Conservation (phyloP, 1,284 basidiomycete species). For the Leccinum variabile region DNA sequence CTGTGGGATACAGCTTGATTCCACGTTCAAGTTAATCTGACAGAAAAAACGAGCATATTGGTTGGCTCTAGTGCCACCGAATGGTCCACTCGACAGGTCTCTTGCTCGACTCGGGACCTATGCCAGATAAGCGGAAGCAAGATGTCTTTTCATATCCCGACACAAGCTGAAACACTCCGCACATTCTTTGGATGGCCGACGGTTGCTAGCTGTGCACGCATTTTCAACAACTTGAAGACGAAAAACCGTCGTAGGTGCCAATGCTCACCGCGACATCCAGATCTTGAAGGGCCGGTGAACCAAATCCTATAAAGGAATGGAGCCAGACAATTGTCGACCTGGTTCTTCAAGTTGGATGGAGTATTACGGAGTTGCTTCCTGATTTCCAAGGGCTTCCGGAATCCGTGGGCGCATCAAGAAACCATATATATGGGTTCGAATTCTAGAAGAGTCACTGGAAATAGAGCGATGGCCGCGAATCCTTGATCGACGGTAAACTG, state of each 20-base stretch:
- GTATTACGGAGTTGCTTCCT: not conserved
- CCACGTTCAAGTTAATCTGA: not conserved
- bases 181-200: not conserved
- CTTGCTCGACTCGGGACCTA: not conserved
- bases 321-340: not conserved
- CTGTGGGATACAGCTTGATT: not conserved
- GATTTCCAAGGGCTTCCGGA: not conserved
- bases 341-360: not conserved
- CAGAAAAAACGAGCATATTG: not conserved
- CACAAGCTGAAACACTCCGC: conserved; percentile 13
- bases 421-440: not conserved
- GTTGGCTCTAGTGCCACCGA: not conserved
- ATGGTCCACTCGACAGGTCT: not conserved
- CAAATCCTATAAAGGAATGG: not conserved
- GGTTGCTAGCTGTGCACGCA: not conserved
- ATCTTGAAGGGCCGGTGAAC: not conserved
- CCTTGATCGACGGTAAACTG: conserved; percentile 21
- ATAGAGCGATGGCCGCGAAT: conserved; percentile 5
- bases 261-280: not conserved
- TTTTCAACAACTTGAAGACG: not conserved
- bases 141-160: conserved; percentile 19
- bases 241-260: not conserved
- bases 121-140: conserved; percentile 5
- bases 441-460: not conserved
- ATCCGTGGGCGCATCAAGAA: conserved; percentile 5